Conservation (phyloP, 768 basidiomycete genomes). For the Podaxis mareebaensis region DNA sequence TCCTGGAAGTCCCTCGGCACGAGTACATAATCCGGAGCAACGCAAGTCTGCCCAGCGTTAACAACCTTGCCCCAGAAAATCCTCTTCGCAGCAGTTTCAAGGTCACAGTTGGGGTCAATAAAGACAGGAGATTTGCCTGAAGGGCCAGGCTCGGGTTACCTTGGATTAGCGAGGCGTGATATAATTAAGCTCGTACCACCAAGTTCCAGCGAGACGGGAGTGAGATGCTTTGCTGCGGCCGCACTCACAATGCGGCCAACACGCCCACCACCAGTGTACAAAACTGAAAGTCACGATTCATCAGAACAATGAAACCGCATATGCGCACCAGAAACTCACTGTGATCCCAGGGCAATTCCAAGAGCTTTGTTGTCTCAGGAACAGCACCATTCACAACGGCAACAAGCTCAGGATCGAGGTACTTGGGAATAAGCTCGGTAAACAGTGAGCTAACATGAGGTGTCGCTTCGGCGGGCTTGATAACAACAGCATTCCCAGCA, state of each 20-base stretch:
- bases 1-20: slow-evolving; percentile 48
- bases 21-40: slow-evolving; percentile 60
- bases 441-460: slow-evolving; percentile 58
- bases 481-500: slow-evolving; percentile 67
- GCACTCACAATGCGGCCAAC: slow-evolving; percentile 68
- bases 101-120: slow-evolving; percentile 67
- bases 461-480: slow-evolving; percentile 78
- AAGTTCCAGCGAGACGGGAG: slow-evolving; percentile 57
- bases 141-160: neutral
- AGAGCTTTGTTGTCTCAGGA: slow-evolving; percentile 56
- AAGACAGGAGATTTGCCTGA: slow-evolving; percentile 73
- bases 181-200: slow-evolving; percentile 27
- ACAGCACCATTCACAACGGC: slow-evolving; percentile 70
- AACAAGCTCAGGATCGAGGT: slow-evolving; percentile 68
- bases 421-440: slow-evolving; percentile 70
- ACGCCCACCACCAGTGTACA: slow-evolving; percentile 66
- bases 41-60: slow-evolving; percentile 79
- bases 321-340: neutral
- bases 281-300: slow-evolving; percentile 34
- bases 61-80: slow-evolving; percentile 81
- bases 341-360: slow-evolving; percentile 9
- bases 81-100: slow-evolving; percentile 65
- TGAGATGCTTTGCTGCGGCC: slow-evolving; percentile 77
- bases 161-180: neutral
- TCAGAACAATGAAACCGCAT: neutral